phyloP scores from a whole-genome alignment of 2,329 filamentous ascomycete species.

The Fusarium sp. region DNA sequence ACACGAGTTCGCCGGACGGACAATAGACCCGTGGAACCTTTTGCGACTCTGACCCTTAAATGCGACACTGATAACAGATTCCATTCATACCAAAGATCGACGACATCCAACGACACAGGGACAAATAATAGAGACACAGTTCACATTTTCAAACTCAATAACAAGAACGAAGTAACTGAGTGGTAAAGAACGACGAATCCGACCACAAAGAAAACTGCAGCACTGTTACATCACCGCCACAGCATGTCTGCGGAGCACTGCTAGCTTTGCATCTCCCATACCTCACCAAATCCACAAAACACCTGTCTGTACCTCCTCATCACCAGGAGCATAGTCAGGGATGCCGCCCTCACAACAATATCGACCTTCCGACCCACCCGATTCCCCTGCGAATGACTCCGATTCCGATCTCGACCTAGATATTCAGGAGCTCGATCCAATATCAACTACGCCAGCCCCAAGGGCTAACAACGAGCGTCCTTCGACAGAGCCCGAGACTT shows the following conservation, averaged over 20 bases:
- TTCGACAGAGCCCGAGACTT: constrained; percentile 59
- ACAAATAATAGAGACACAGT: constrained; percentile 17
- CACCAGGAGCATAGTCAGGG: constrained; percentile 53
- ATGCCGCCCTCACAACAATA: constrained; percentile 68
- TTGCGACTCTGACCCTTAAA: constrained; percentile 42
- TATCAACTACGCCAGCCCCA: constrained; percentile 54
- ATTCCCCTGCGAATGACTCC: constrained; percentile 75
- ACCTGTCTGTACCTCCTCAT: constrained; percentile 28
- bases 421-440: constrained; percentile 82
- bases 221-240: constrained; percentile 20
- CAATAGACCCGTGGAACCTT: constrained; percentile 33
- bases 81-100: constrained; percentile 17
- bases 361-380: constrained; percentile 70
- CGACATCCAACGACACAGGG: constrained; percentile 24
- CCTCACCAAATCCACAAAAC: constrained; percentile 31
- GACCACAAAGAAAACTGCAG: constrained; percentile 1
- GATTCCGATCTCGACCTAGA: constrained; percentile 83
- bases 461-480: constrained; percentile 48
- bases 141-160: not conserved
- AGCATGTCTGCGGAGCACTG: constrained; percentile 46
- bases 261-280: constrained; percentile 34
- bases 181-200: not conserved
- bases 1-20: constrained; percentile 41
- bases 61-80: constrained; percentile 37
- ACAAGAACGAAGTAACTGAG: constrained; percentile 1